Conservation (phyloP, 1,284 basidiomycete genomes). For the Pseudozyma sp. region DNA sequence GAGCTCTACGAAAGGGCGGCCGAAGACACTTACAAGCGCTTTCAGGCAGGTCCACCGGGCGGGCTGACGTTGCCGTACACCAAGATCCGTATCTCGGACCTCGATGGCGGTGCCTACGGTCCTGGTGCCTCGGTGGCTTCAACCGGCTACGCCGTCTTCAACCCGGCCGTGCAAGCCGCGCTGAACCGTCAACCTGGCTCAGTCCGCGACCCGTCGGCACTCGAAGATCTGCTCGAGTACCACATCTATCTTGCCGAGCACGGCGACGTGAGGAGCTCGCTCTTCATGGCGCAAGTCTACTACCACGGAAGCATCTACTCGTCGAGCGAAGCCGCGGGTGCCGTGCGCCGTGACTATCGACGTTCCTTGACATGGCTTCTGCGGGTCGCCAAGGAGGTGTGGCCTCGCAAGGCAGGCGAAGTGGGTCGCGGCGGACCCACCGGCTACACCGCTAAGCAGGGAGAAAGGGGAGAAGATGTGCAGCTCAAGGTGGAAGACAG, state of each 20-base stretch:
- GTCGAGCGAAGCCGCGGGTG: conserved; percentile 59
- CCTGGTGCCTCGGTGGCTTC: conserved; percentile 91
- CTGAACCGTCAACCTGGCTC: conserved; percentile 55
- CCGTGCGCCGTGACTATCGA: conserved; percentile 54
- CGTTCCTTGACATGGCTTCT: conserved; percentile 51
- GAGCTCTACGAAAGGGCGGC: conserved; percentile 60
- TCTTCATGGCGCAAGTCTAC: conserved; percentile 58
- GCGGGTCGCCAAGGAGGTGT: conserved; percentile 52
- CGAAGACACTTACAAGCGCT: conserved; percentile 74
- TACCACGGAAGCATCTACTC: conserved; percentile 65
- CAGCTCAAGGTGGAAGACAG: conserved; percentile 50
- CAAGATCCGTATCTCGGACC: conserved; percentile 85
- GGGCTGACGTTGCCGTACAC: conserved; percentile 86
- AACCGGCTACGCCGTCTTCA: conserved; percentile 73
- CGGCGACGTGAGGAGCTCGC: conserved; percentile 46
- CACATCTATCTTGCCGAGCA: conserved; percentile 61
- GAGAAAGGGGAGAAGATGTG: conserved; percentile 53
- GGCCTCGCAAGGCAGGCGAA: conserved; percentile 57
- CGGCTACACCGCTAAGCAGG: conserved; percentile 37
- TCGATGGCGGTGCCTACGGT: conserved; percentile 88
- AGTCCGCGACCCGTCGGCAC: conserved; percentile 39
- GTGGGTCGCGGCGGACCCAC: conserved; percentile 53
- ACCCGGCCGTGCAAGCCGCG: conserved; percentile 83
- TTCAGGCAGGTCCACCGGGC: conserved; percentile 86
- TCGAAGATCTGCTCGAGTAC: conserved; percentile 83